Base-by-base conservation (phyloP, 2,329 filamentous ascomycete species). In the Hymenoscyphus fraxineus region DNA sequence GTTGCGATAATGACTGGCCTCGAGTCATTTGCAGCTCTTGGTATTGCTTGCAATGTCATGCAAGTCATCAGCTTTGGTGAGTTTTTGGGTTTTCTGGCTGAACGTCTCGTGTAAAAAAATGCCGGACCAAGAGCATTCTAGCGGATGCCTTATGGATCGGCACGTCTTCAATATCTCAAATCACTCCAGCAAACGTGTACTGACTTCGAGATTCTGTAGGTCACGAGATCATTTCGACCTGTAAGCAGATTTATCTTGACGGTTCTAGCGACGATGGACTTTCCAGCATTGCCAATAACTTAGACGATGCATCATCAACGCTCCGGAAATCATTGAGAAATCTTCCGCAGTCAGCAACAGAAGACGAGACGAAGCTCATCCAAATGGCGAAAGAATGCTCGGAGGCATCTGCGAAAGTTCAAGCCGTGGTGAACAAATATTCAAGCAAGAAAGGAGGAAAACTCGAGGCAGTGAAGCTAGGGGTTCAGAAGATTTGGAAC, bases 1-100 rank as follows among this genome's bases (percentile, higher is more conserved):
- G 5, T 19, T 22, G n/a, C 15, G 19, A 7, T 35, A 35, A 57
- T 57, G 54, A 35, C 54, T 16, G 54, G 54, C 15, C 54, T 57
- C 27, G 54, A 57, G 13, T 1, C 54, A 16, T 1, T 57, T 27
- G 54, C 54, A 12, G 31, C 31, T 7, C n/a, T 57, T 16, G 12
- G 54, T 1, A 13, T 57, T 3, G 54, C 54, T 16, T 57, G 31
- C 4, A 57, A 57, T 57, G 16, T 57, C 12, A 57, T 57, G 31
- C 27, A 31, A n/a, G 54, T 57, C 6, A 57, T 57, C 22, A 57
- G 54, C 54, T 57, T 57, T 13, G n/a, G 54, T 35, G 35, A 35
- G 35, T 35, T 10, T 35, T 10, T 35, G 9, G 35, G 5, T 10
- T 35, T 35, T 35, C 35, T 35, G 35, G 35, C 7, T 35, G 35